Evolutionary conservation across 371 early-diverging fungal species (phyloP), one percentile per base, ranked within the genome.

Genomic region (Nematocida homosporus): DNA sequence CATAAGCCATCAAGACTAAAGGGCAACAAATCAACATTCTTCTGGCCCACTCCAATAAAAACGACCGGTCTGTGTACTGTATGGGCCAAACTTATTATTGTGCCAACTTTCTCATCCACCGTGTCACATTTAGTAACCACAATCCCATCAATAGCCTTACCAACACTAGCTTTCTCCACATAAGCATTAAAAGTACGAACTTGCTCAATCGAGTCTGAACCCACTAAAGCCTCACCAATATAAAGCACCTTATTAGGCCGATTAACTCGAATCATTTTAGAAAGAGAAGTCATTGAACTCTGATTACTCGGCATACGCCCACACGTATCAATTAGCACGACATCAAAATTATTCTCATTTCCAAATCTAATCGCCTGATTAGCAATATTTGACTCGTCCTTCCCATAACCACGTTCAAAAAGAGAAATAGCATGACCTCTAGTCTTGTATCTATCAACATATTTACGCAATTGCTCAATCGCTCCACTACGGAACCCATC

Each of bases 401-500:
- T 97, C 44, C 93, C 93, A 81, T 98, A 98, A 20, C 99, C 99
- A 53, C 91, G 87, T 80, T 98, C 94, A 86, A 90, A 96, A 42
- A 98, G 83, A 55, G 92, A 93, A 8, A 98, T 91, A 42, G 87
- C 86, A 76, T 89, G 88, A n/a, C 88, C 88, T 54, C 93, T 85
- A 8, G 88, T 88, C 41, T 87, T 86, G 68, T 95, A 83, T 79
- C 94, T 93, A 37, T 91, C 86, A 2, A 88, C 93, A 82, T 96
- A 95, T 2, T 92, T 92, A 37, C 90, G 87, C 6, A 96, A 84
- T 82, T 95, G 99, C 82, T 97, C 99, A 34, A 98, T 94, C 5
- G 99, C 99, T 52, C 99, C 99, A 38, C 92, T 90, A 69, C 99
- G 88, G 86, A 98, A 98, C 3, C 97, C 96, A 85, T 98, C 99